phyloP scores from a whole-genome alignment of 2,329 filamentous ascomycete genomes.

The Ophiostoma populinum region DNA sequence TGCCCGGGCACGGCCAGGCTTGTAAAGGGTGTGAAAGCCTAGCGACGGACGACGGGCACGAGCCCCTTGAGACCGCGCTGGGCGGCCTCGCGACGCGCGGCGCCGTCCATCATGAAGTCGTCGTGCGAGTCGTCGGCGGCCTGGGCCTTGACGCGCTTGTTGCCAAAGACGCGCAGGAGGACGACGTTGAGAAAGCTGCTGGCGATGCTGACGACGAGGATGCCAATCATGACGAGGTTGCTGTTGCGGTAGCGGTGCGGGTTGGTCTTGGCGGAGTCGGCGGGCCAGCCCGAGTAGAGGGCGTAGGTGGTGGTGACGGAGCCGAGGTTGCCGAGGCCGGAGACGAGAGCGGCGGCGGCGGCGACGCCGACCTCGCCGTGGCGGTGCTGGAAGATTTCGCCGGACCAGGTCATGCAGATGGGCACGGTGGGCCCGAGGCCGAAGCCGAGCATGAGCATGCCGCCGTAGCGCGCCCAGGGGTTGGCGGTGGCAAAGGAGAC shows the following conservation, averaged over 20 bases:
- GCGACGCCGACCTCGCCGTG: constrained; percentile 86
- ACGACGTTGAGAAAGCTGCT: constrained; percentile 53
- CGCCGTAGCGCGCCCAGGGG: constrained; percentile 73
- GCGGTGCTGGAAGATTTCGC: constrained; percentile 73
- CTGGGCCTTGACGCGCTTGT: constrained; percentile 29
- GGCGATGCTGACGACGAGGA: constrained; percentile 59
- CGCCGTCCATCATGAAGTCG: constrained; percentile 38
- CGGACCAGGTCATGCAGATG: constrained; percentile 88
- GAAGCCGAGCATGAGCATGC: constrained; percentile 78
- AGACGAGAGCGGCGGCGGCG: constrained; percentile 69
- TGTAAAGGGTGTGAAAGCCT: constrained; percentile 5
- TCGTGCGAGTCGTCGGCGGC: constrained; percentile 22
- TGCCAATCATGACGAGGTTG: constrained; percentile 78
- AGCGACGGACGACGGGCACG: neutral
- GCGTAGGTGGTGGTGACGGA: constrained; percentile 81
- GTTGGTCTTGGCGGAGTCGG: constrained; percentile 46
- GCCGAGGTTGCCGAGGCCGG: constrained; percentile 71
- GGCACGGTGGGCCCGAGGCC: constrained; percentile 81
- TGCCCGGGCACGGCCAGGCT: constrained; percentile 4
- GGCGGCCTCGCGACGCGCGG: constrained; percentile 37
- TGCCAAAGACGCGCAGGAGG: constrained; percentile 42
- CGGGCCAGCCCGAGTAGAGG: constrained; percentile 72
- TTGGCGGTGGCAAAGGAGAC: constrained; percentile 56
- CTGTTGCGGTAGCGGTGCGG: constrained; percentile 61
- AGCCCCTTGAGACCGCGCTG: constrained; percentile 36